phyloP scores from a whole-genome alignment of 768 basidiomycete species.

The Steccherinum ochraceum region DNA sequence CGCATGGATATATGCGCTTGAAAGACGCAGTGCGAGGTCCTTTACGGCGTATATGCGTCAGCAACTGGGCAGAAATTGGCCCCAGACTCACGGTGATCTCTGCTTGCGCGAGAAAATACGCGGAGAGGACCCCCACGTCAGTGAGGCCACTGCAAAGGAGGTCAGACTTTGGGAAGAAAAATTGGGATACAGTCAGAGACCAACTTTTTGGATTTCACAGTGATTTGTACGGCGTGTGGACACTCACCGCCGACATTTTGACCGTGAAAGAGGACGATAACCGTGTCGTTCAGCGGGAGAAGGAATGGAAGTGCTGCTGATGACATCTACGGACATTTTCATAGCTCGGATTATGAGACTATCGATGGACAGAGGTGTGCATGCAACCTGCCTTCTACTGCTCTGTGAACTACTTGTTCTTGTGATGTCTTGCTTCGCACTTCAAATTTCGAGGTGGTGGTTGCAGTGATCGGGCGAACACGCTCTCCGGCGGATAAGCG shows the following conservation, averaged over 20 bases:
- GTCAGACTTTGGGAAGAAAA: not conserved
- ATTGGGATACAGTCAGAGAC: not conserved
- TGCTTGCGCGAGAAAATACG: constrained; percentile 1
- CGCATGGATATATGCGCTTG: constrained; percentile 1
- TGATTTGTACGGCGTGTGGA: constrained; percentile 16
- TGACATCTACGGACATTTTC: too few relatives aligned
- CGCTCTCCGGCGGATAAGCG: too few relatives aligned
- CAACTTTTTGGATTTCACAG: constrained; percentile 12
- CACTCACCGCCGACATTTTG: not conserved
- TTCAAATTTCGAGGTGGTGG: too few relatives aligned
- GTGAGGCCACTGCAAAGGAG: not conserved
- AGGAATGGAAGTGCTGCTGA: too few relatives aligned
- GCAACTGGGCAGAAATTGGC: not conserved
- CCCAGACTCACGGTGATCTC: constrained; percentile 7
- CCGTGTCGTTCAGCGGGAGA: constrained; percentile 18
- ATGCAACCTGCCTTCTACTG: too few relatives aligned
- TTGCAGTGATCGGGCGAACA: too few relatives aligned
- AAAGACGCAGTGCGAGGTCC: constrained; percentile 1
- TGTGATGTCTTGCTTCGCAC: too few relatives aligned
- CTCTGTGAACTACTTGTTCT: too few relatives aligned
- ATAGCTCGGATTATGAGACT: too few relatives aligned
- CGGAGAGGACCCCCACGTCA: not conserved
- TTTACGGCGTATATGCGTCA: not conserved
- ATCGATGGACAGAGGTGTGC: too few relatives aligned
- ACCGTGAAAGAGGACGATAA: constrained; percentile 13